Evolutionary conservation across 352 stramenopile genomes (phyloP).

Genomic region (Globisporangium lucens): DNA sequence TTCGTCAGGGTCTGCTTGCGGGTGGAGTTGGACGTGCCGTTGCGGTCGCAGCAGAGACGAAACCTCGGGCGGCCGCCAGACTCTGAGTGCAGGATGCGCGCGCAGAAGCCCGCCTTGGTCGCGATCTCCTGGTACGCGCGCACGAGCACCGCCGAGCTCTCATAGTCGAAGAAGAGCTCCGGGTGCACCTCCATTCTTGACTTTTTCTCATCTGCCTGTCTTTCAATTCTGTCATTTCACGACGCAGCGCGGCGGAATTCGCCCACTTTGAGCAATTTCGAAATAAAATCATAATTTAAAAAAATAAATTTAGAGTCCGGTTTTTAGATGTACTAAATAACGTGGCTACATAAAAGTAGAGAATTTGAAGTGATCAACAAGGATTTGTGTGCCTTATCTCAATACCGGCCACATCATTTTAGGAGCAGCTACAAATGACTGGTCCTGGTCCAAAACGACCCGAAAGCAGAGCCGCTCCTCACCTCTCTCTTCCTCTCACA

Average conservation of each 20-base stretch:
- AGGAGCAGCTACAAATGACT: conserved; percentile 10
- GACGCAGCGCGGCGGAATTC: neutral
- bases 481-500: neutral
- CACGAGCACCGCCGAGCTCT: conserved; percentile 2
- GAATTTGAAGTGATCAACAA: neutral
- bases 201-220: neutral
- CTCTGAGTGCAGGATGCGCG: neutral
- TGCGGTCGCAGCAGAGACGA: conserved; percentile 4
- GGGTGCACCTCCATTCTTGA: neutral
- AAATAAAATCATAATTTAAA: neutral
- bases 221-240: neutral
- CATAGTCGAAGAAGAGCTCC: conserved; percentile 7
- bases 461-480: neutral
- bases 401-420: neutral
- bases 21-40: neutral
- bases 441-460: conserved; percentile 3
- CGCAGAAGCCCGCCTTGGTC: conserved; percentile 2
- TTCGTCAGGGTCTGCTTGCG: conserved; percentile 7
- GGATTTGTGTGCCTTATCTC: neutral
- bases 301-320: neutral
- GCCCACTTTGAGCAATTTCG: neutral
- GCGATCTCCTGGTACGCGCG: neutral
- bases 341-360: neutral
- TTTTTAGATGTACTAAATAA: neutral
- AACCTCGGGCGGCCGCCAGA: neutral